A percentile compares a stretch with the other conserved stretches of the same genome.
phyloP scores from a whole-genome alignment of 2,329 filamentous ascomycete species.

The Trichoderma endophyticum region DNA sequence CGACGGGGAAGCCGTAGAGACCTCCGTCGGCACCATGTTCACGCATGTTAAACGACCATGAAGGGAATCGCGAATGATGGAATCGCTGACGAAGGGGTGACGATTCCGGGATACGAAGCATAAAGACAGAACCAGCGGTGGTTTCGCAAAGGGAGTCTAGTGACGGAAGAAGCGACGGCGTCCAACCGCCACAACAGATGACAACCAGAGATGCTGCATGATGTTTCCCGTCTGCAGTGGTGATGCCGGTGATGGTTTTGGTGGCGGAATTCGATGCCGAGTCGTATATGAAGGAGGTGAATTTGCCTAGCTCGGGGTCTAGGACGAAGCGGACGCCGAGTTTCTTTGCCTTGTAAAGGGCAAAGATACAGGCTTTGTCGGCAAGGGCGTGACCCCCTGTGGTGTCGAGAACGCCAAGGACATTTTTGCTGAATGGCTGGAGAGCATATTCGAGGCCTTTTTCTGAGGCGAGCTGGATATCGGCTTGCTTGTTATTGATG shows the following conservation, averaged over 20 bases:
- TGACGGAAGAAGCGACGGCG: slow-evolving; percentile 39
- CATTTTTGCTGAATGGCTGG: slow-evolving; percentile 36
- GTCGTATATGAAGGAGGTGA: slow-evolving; percentile 28
- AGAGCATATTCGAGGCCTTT: slow-evolving; percentile 32
- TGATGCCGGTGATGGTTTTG: slow-evolving; percentile 34
- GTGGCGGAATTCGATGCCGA: neutral
- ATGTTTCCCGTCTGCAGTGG: slow-evolving; percentile 35
- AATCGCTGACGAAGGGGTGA: slow-evolving; percentile 27
- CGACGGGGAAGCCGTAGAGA: slow-evolving; percentile 47
- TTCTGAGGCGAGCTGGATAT: slow-evolving; percentile 29
- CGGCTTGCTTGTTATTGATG: slow-evolving; percentile 27
- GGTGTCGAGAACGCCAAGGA: slow-evolving; percentile 43
- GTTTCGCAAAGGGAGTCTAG: slow-evolving; percentile 45
- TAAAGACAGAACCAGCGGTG: slow-evolving; percentile 44
- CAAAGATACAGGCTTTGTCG: slow-evolving; percentile 45
- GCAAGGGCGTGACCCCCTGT: slow-evolving; percentile 45
- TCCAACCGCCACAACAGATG: slow-evolving; percentile 44
- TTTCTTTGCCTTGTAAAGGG: slow-evolving; percentile 39
- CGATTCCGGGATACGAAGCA: slow-evolving; percentile 40
- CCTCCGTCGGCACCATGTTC: slow-evolving; percentile 34
- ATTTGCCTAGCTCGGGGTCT: slow-evolving; percentile 29
- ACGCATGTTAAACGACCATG: slow-evolving; percentile 40
- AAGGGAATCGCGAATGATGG: slow-evolving; percentile 43
- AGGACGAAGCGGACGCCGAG: slow-evolving; percentile 44
- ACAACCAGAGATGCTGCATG: slow-evolving; percentile 36